phyloP scores from a whole-genome alignment of 305 asterid genomes.

The Fraxinus dipetala region DNA sequence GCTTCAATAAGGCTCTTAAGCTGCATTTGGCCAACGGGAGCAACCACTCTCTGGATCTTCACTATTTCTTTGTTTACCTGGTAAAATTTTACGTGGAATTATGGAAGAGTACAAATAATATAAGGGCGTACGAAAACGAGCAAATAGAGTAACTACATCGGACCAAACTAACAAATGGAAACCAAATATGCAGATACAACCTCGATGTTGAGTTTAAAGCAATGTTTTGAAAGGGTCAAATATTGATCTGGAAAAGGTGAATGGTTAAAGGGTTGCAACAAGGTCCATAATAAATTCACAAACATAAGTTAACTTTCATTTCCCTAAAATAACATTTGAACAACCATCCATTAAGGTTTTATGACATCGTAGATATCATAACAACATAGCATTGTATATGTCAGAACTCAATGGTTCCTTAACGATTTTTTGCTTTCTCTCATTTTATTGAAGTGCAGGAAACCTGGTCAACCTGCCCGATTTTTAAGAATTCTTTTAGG shows the following conservation, averaged over 20 bases:
- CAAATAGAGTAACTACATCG: not conserved
- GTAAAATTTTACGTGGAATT: constrained; percentile 11
- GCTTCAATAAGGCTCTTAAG: constrained; percentile 87
- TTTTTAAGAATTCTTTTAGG: not conserved
- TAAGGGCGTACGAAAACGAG: not conserved
- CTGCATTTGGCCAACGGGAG: constrained; percentile 93
- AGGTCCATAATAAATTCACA: not conserved
- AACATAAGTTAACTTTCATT: not conserved
- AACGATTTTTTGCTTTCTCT: not conserved
- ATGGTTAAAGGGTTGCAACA: not conserved
- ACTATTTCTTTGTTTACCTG: constrained; percentile 97
- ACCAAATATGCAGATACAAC: not conserved
- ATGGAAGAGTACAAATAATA: not conserved
- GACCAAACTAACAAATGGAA: not conserved
- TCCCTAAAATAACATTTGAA: not conserved
- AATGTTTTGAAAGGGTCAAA: not conserved
- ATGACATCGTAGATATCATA: not conserved
- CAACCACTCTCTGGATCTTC: constrained; percentile 90
- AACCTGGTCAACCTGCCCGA: not conserved
- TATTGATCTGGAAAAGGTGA: not conserved
- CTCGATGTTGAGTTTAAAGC: not conserved
- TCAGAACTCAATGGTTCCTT: not conserved
- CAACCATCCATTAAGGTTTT: not conserved
- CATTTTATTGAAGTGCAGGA: not conserved
- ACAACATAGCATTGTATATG: not conserved